A percentile compares a stretch with the other conserved stretches of the same genome.
Conservation (phyloP, 768 basidiomycete genomes). For the Macrolepiota fuliginosa region DNA sequence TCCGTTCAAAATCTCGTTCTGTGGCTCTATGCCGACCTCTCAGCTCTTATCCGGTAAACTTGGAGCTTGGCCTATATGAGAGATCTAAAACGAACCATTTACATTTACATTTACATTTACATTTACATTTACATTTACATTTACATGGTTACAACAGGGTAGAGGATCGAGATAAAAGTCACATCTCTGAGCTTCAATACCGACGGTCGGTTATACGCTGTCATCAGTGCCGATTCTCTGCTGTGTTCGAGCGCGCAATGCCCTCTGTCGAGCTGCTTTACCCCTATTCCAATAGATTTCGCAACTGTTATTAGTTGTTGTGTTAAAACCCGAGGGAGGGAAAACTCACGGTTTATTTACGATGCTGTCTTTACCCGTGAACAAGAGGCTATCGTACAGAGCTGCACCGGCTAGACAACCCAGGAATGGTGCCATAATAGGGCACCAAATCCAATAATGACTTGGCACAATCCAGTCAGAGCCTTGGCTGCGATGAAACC, state of each 20-base stretch:
- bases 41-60: too few relatives aligned
- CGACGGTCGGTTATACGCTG: neutral
- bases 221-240: neutral
- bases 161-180: neutral
- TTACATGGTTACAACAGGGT: neutral
- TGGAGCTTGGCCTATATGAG: too few relatives aligned
- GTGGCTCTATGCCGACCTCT: too few relatives aligned
- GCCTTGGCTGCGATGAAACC: neutral
- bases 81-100: too few relatives aligned
- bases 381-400: constrained; percentile 59
- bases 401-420: constrained; percentile 55
- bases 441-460: constrained; percentile 78
- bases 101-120: neutral
- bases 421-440: constrained; percentile 54
- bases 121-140: neutral
- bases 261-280: neutral
- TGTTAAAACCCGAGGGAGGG: neutral
- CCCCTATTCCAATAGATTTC: neutral
- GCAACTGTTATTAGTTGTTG: neutral
- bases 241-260: neutral
- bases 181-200: neutral
- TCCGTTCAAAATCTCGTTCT: too few relatives aligned
- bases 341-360: constrained; percentile 51
- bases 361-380: constrained; percentile 51
- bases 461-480: constrained; percentile 25